A percentile compares a stretch with the other conserved stretches of the same genome.
phyloP scores from a whole-genome alignment of 1,284 basidiomycete genomes.

The Peniophora sp. region DNA sequence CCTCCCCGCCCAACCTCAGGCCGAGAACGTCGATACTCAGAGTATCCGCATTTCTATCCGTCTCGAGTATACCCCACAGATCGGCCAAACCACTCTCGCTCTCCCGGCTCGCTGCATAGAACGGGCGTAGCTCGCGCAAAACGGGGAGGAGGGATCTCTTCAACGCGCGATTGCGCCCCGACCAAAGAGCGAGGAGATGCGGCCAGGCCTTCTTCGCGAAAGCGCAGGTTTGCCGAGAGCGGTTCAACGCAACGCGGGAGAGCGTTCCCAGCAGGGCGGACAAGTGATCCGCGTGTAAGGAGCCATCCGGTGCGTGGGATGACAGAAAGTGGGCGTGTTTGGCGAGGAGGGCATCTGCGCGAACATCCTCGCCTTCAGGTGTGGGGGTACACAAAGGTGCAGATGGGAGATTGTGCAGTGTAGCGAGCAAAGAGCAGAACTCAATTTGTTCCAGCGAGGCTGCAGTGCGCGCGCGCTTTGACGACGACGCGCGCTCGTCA shows the following conservation, averaged over 20 bases:
- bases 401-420: slow-evolving; percentile 54
- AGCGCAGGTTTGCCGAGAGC: slow-evolving; percentile 42
- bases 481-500: slow-evolving; percentile 2
- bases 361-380: slow-evolving; percentile 20
- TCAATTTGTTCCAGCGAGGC: slow-evolving; percentile 56
- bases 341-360: slow-evolving; percentile 48
- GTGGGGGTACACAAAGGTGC: slow-evolving; percentile 41
- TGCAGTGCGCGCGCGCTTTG: slow-evolving; percentile 5
- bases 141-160: slow-evolving; percentile 66
- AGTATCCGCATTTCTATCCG: slow-evolving; percentile 52
- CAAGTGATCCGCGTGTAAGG: slow-evolving; percentile 70
- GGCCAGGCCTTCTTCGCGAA: slow-evolving; percentile 62
- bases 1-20: slow-evolving; percentile 18
- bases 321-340: slow-evolving; percentile 64
- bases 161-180: slow-evolving; percentile 59
- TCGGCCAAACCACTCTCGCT: slow-evolving; percentile 30
- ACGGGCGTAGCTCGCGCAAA: slow-evolving; percentile 66
- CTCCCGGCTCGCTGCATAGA: slow-evolving; percentile 27
- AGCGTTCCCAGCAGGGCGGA: slow-evolving; percentile 62
- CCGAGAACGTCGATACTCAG: slow-evolving; percentile 57
- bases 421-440: slow-evolving; percentile 57
- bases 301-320: slow-evolving; percentile 59
- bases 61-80: slow-evolving; percentile 45
- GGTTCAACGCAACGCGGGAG: slow-evolving; percentile 68
- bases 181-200: slow-evolving; percentile 63